Conservation (phyloP, 176 grass and related monocot species). For the Rhynchospora breviuscula region DNA sequence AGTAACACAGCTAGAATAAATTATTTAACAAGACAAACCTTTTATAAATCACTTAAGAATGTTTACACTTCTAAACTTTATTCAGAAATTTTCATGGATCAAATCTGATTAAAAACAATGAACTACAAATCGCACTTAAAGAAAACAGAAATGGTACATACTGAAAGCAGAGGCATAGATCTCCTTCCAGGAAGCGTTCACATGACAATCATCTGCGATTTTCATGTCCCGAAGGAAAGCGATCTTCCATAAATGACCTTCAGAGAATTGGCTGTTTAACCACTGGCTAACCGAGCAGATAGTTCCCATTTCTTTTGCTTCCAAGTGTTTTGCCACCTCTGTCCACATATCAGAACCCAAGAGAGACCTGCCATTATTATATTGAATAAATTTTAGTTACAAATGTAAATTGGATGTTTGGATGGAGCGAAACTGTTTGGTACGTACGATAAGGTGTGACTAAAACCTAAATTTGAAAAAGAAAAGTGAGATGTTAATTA, state of each 20-base stretch:
- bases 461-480: neutral
- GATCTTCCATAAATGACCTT: conserved; percentile 72
- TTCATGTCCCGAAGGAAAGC: conserved; percentile 78
- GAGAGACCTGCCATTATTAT: conserved; percentile 49
- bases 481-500: neutral
- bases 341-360: conserved; percentile 53
- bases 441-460: neutral
- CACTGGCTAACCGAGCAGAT: conserved; percentile 48
- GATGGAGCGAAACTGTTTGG: neutral
- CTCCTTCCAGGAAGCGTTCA: conserved; percentile 52
- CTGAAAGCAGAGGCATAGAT: conserved; percentile 66
- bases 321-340: conserved; percentile 78
- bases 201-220: conserved; percentile 22
- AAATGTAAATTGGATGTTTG: conserved; percentile 2
- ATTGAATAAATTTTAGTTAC: neutral
- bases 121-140: too few relatives aligned
- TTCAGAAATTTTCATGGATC: too few relatives aligned
- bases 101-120: too few relatives aligned
- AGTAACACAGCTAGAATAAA: too few relatives aligned
- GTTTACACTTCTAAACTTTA: neutral
- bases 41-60: too few relatives aligned
- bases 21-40: too few relatives aligned
- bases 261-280: conserved; percentile 55
- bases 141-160: conserved; percentile 12
- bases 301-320: conserved; percentile 48